Base-by-base conservation (phyloP, 805 yeast species). In the Barnettozyma pratensis region DNA sequence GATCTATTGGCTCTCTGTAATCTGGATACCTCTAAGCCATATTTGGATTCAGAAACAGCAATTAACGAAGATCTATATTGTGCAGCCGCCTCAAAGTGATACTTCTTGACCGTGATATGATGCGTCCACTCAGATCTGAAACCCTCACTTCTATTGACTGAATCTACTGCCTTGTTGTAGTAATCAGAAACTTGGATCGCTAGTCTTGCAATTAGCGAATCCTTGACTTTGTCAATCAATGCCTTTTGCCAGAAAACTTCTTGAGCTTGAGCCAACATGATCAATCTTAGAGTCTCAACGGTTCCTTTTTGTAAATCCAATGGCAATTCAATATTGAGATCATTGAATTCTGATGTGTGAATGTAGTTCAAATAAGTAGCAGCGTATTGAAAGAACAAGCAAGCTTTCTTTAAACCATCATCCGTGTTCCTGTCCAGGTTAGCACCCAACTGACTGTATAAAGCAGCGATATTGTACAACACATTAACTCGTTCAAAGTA, bases 171-270 rank as follows among this genome's bases (percentile, higher is more conserved):
- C 26, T 64, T 55, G 3, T 63, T 58, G 57, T 89, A 91, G 47
- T 69, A 79, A 2, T 73, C 73, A 0, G 86, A 70, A 0, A 81
- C 83, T 57, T 83, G 88, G 5, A 71, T 64, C 0, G 96, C 77
- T 41, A 91, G 65, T 55, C 80, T 78, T 1, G 94, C 75, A 3
- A 90, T 66, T 4, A 81, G 68, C 0, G 83, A 68, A 58, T 85
- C 81, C 56, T 81, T 85, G 57, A 79, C 59, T 10, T 71, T 68
- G 14, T 66, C 63, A 37, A 67, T 63, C 0, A 72, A 64, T 0
- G 96, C 89, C 57, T 83, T 82, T 42, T 77, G 80, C 96, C 97
- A 90, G 44, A 85, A 80, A 10, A 80, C 74, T 60, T 91, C 97
- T 64, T 90, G 96, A 0, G 96, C 94, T 58, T 88, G 96, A 0